These are phyloP conservation scores for Claviceps citrina DNA, from an alignment of 2,329 filamentous ascomycete species.

Conservation along the genomic window DNA sequence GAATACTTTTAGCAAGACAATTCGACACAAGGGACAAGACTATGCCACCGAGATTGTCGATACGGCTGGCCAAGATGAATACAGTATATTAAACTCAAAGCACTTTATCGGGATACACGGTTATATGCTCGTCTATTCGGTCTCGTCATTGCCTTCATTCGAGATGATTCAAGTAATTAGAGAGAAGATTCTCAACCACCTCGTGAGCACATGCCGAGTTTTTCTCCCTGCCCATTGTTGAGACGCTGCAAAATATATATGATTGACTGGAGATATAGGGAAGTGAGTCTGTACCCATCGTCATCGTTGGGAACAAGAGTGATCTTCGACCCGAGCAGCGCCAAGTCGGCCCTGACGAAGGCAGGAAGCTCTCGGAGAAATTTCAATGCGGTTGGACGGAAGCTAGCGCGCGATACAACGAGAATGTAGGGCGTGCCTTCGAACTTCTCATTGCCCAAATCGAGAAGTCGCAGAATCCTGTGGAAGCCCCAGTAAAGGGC, in stretches of 20 bases:
- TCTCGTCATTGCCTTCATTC: slow-evolving; percentile 82
- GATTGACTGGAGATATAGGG: slow-evolving; percentile 37
- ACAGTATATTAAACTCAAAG: slow-evolving; percentile 95
- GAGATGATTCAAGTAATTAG: slow-evolving; percentile 95
- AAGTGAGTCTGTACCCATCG: slow-evolving; percentile 79
- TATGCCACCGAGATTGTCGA: slow-evolving; percentile 96
- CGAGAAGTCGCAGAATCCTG: slow-evolving; percentile 83
- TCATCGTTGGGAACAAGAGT: slow-evolving; percentile 94
- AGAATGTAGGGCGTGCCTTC: slow-evolving; percentile 84
- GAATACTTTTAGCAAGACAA: slow-evolving; percentile 94
- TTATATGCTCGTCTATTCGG: slow-evolving; percentile 97
- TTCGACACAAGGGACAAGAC: slow-evolving; percentile 83
- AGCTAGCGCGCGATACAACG: slow-evolving; percentile 83
- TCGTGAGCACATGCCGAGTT: slow-evolving; percentile 47
- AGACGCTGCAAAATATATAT: neutral
- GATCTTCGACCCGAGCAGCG: slow-evolving; percentile 86
- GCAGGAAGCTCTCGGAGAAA: slow-evolving; percentile 68
- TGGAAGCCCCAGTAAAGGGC: slow-evolving; percentile 61
- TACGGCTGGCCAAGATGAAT: slow-evolving; percentile 96
- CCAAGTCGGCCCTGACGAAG: slow-evolving; percentile 75
- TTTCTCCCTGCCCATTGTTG: neutral
- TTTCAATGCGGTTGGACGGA: slow-evolving; percentile 90
- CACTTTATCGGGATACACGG: slow-evolving; percentile 98
- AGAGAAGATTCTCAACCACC: slow-evolving; percentile 92
- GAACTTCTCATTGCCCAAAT: slow-evolving; percentile 90